Percentiles rank a stretch among this genome's conserved stretches.
Evolutionary conservation across 139 green algal genomes (phyloP).

Genomic region (Auxenochlorella pyrenoidosa): DNA sequence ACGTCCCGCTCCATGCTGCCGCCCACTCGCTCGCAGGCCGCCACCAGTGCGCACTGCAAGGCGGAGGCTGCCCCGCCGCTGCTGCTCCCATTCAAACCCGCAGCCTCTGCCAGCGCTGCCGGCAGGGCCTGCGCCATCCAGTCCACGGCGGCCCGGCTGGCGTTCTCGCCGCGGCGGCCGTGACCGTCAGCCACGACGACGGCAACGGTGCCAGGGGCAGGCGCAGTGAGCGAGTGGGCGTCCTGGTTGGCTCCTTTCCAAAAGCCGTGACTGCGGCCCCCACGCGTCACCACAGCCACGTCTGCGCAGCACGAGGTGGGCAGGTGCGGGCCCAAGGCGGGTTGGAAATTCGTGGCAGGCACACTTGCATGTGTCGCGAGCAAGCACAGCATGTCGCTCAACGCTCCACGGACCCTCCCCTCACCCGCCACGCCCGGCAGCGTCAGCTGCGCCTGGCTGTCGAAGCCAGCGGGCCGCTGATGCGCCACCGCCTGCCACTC

Average conservation of each 20-base stretch:
- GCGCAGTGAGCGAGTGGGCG: neutral
- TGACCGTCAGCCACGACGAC: neutral
- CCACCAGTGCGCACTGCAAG: constrained; percentile 8
- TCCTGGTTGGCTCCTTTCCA: constrained; percentile 27
- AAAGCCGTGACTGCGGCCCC: neutral
- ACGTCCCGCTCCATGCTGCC: neutral
- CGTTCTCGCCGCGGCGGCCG: neutral
- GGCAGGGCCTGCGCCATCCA: too few relatives aligned
- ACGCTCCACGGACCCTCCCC: neutral
- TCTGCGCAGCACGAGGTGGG: neutral
- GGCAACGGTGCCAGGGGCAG: neutral
- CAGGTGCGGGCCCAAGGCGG: too few relatives aligned
- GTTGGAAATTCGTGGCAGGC: too few relatives aligned
- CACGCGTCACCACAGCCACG: constrained; percentile 8
- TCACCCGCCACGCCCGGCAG: constrained; percentile 3
- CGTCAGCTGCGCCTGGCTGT: neutral
- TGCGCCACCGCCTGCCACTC: neutral
- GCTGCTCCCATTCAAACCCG: neutral
- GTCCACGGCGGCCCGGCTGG: neutral
- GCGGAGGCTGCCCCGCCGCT: neutral
- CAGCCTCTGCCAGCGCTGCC: too few relatives aligned
- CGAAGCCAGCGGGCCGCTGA: neutral
- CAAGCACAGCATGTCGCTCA: too few relatives aligned
- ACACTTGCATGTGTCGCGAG: too few relatives aligned
- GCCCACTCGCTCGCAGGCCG: neutral